Percentiles rank a stretch among this genome's conserved stretches.
These are phyloP conservation scores for Colletotrichum nymphaeae DNA, from an alignment of 2,329 filamentous ascomycete species.

Conservation along the genomic window DNA sequence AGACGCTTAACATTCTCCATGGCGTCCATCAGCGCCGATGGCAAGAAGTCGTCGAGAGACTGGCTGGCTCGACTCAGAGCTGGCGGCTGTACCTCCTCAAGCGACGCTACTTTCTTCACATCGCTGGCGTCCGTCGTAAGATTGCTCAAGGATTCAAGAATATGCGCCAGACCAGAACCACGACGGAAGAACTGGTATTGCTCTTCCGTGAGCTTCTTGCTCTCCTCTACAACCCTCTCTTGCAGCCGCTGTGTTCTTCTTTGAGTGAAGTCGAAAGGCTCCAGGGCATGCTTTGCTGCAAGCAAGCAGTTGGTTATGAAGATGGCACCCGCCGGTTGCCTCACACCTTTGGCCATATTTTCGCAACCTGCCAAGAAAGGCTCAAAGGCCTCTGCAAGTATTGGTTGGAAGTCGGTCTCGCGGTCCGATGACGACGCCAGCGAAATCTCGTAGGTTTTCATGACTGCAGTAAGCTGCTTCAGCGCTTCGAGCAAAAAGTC, in stretches of 20 bases:
- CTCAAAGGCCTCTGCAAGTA: conserved; percentile 84
- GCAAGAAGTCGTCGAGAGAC: conserved; percentile 88
- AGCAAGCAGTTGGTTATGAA: conserved; percentile 80
- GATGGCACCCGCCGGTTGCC: conserved; percentile 70
- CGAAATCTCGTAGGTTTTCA: conserved; percentile 89
- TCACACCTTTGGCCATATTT: conserved; percentile 72
- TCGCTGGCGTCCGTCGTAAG: conserved; percentile 46
- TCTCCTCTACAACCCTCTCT: conserved; percentile 64
- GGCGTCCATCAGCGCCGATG: conserved; percentile 92
- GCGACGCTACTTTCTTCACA: conserved; percentile 55
- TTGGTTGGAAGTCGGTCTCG: conserved; percentile 77
- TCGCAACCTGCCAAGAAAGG: conserved; percentile 85
- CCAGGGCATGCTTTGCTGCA: conserved; percentile 66
- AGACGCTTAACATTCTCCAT: conserved; percentile 82
- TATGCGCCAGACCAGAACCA: conserved; percentile 76
- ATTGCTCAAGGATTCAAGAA: conserved; percentile 69
- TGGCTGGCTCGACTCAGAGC: conserved; percentile 77
- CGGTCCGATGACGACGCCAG: conserved; percentile 69
- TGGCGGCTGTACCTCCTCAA: conserved; percentile 66
- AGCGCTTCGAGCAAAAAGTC: conserved; percentile 85
- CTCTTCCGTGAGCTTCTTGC: conserved; percentile 69
- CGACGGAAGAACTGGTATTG: conserved; percentile 80
- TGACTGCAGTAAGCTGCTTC: conserved; percentile 79
- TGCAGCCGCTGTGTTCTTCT: conserved; percentile 66
- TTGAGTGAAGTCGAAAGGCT: conserved; percentile 72